Evolutionary conservation across 495 filamentous ascomycete genomes (phyloP), one percentile per base, ranked within the genome.

Genomic region (Xylaria palmicola): DNA sequence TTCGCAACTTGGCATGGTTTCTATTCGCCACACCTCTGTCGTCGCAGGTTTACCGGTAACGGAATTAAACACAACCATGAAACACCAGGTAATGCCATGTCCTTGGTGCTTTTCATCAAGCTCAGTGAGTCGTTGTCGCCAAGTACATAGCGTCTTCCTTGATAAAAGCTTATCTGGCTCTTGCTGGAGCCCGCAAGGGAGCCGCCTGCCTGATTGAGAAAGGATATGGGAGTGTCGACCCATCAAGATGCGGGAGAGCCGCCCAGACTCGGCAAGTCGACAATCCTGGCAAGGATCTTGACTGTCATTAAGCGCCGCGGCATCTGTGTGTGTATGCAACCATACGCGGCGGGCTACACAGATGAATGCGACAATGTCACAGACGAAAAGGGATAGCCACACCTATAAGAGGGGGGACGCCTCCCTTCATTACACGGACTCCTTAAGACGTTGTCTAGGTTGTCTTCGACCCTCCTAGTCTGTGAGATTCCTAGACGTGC

Each of bases 221-320:
- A 19, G 17, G 5, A 37, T 22, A 20, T 24, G 19, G 53, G 15
- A 37, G 13, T 20, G 22, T 56, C 17, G 37, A 24, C 53, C 39
- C 53, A 44, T 56, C 37, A 1, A 30, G 37, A 44, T 39, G 39
- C 53, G 39, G 39, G n/a, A 44, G 30, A 27, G 37, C 34, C 17
- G 24, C 53, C 53, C 53, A 44, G 53, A 56, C 53, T 43, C 39
- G 53, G 53, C 53, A 56, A 56, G 39, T 56, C 37, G 22, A 34
- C 53, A 30, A 26, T 30, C 17, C 7, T 19, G 17, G 53, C 53
- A 56, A 39, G 39, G 39, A n/a, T 56, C 36, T 20, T 6, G 5
- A 17, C 27, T 32, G 53, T 32, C 39, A 13, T 44, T 44, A 56
- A 56, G 53, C 53, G 53, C 53, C 24, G 53, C 26, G 53, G 39